Conservation (phyloP, 352 stramenopile genomes). For the Globisporangium viniferum region DNA sequence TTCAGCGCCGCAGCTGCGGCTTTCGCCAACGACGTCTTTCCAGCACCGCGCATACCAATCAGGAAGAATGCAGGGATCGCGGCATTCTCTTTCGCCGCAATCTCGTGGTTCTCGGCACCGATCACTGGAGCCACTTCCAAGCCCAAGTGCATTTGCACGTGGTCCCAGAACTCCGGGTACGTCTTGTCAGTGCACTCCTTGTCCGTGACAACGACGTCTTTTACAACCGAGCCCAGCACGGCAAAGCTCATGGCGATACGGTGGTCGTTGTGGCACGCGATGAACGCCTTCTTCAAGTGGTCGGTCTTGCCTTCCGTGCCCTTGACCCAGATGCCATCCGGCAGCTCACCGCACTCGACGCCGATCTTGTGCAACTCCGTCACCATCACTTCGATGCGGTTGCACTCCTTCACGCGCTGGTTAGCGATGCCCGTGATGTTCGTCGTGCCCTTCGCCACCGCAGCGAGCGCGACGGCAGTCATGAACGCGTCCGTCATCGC, state of each 20-base stretch:
- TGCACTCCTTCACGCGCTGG: conserved; percentile 98
- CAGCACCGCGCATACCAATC: conserved; percentile 84
- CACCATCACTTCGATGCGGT: conserved; percentile 98
- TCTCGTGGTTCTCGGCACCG: conserved; percentile 15
- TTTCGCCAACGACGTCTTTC: conserved; percentile 80
- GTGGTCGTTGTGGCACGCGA: conserved; percentile 96
- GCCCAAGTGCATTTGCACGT: conserved; percentile 62
- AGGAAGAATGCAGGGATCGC: conserved; percentile 62
- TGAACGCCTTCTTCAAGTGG: conserved; percentile 53
- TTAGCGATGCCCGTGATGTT: conserved; percentile 98
- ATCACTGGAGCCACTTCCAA: conserved; percentile 53
- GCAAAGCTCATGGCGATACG: conserved; percentile 98
- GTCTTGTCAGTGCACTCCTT: conserved; percentile 98
- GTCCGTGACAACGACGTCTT: conserved; percentile 95
- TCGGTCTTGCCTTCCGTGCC: conserved; percentile 48
- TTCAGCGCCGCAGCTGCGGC: conserved; percentile 42
- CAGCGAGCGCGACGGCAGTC: conserved; percentile 93
- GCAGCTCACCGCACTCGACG: conserved; percentile 71
- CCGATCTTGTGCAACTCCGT: conserved; percentile 95
- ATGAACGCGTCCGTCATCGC: conserved; percentile 98
- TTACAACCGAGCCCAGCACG: conserved; percentile 88
- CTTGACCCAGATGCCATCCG: conserved; percentile 78
- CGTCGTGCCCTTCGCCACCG: conserved; percentile 94
- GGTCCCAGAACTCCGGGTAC: conserved; percentile 96
- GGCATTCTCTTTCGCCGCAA: conserved; percentile 9